Evolutionary conservation across 192 early-diverging fungal genomes (phyloP).

Genomic region (Fimicolochytrium jonesii): DNA sequence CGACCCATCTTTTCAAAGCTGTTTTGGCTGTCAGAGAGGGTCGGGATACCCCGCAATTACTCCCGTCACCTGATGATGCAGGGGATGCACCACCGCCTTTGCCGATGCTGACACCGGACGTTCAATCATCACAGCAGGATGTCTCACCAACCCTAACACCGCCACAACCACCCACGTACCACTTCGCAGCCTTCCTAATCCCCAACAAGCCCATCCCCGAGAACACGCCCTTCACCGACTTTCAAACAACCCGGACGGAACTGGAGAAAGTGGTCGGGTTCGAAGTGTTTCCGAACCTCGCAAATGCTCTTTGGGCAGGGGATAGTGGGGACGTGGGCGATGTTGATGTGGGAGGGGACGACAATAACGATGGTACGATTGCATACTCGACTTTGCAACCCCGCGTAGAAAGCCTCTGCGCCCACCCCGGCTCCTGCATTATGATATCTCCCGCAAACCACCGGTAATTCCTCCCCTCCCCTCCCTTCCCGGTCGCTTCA

Average conservation of each 20-base stretch:
- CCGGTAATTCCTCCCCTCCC: too few relatives aligned
- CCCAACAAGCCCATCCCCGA: constrained; percentile 4
- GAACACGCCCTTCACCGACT: neutral
- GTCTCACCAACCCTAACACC: too few relatives aligned
- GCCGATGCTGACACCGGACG: neutral
- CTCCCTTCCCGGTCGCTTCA: too few relatives aligned
- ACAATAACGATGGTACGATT: neutral
- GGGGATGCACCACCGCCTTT: neutral
- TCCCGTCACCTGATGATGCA: too few relatives aligned
- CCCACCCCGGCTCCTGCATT: neutral
- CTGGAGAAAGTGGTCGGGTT: neutral
- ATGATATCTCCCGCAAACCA: neutral
- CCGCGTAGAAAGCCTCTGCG: neutral
- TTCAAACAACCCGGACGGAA: neutral
- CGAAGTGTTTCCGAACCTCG: constrained; percentile 4
- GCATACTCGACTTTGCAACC: neutral
- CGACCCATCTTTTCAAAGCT: too few relatives aligned
- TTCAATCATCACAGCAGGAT: neutral
- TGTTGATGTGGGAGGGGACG: neutral
- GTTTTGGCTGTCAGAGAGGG: too few relatives aligned
- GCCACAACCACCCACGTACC: neutral
- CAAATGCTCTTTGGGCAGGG: too few relatives aligned
- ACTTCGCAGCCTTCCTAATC: neutral
- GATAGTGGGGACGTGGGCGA: neutral
- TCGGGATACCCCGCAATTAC: neutral